Base-by-base conservation (phyloP, 129 eudicot genomes). In the Escallonia herrerae region DNA sequence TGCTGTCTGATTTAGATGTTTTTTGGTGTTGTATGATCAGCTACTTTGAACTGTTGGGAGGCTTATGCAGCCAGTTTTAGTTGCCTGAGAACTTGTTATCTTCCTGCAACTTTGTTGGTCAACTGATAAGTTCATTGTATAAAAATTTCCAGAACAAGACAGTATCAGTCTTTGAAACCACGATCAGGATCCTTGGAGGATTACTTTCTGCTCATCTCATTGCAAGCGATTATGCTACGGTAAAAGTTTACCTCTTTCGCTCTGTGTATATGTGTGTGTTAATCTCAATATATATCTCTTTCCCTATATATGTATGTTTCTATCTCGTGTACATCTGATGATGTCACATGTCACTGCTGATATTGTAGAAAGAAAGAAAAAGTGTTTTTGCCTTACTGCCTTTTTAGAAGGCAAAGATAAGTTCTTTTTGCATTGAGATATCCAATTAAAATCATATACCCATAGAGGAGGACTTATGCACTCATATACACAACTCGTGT, bases 141-240 rank as follows among this genome's bases (percentile, higher is more conserved):
- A 40, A 57, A n/a, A 65, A 69, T 71, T 60, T 77, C 81, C 95
- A 94, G 99, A 94, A 94, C 79, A 94, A 94, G 75, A 94, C 99
- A 1, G 90, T 94, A 56, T 94, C 99, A 40, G 74, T 94, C 44
- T 94, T 94, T 74, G 99, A 94, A 78, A 94, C 99, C 43, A 86
- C 90, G 39, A 94, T 94, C 62, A 79, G 99, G 63, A 74, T 94
- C 65, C 95, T 94, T 77, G 99, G 99, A 68, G 99, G 99, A 64
- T 69, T 94, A 70, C 85, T 94, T 60, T 94, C 99, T 72, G 99
- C 99, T 51, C 99, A 94, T 83, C 96, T 94, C 61, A 86, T 94
- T 76, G 96, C 99, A 56, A 94, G 99, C 52, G 99, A 94, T 77
- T 84, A 94, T 72, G 83, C 89, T 40, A 94, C 96, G 95, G 99